Evolutionary conservation across 108 stramenopile genomes (phyloP), one percentile per base, ranked within the genome.

Genomic region (Skeletonema grethae): DNA sequence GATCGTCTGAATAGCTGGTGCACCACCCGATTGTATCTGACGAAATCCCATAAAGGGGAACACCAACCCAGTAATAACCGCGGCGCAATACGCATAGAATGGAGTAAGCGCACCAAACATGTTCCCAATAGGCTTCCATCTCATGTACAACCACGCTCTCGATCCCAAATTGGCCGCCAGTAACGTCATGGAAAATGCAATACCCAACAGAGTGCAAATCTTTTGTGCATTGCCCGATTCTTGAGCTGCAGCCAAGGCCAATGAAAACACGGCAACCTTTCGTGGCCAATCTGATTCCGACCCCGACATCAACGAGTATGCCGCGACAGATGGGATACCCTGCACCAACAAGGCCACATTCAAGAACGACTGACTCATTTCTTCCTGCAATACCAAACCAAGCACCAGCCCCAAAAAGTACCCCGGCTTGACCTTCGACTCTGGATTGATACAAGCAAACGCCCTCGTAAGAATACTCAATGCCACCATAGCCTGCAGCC

Each of bases 81-180:
- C 88, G 39, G 70, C 58, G 8, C 84, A 9, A 28, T 73, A 86
- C 0, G 84, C 81, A 9, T 85, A 11, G 18, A 76, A 16, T 15
- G 84, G 69, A 22, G 83, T 80, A 57, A 84, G 61, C 34, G 45
- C 18, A 13, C 46, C 29, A 25, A 56, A 35, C 66, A 67, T 65
- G 10, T 32, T 7, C 25, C 84, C 81, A 20, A 88, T 57, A 7
- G 90, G 87, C 24, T 79, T 75, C 85, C 86, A 86, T 32, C 77
- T 84, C 72, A 91, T 73, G 57, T 79, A 82, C 35, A 70, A 39
- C 90, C 90, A 91, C 4, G 88, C 86, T 31, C 85, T 77, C 7
- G 90, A 61, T 43, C 90, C 90, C 38, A 91, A 64, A 69, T 91
- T 91, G 16, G 88, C 88, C 57, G 82, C 67, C 25, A 91, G 46